Evolutionary conservation across 805 yeast species (phyloP).

Genomic region (Kodamaea lidongshanica): DNA sequence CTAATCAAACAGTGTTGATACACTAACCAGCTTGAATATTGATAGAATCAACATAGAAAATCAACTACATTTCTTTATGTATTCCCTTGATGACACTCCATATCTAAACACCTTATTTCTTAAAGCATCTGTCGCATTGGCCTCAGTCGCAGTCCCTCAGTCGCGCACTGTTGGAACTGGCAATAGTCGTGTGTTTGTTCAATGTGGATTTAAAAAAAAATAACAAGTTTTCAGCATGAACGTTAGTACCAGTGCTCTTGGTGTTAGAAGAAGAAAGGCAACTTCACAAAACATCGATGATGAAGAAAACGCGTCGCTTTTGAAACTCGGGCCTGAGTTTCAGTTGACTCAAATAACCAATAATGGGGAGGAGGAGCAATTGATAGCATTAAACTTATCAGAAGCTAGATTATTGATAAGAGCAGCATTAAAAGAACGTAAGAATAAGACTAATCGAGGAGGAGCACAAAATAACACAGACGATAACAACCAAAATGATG

Average conservation of each 20-base stretch:
- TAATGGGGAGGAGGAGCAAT: conserved; percentile 67
- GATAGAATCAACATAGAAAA: no score
- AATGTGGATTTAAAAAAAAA: no score
- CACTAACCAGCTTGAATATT: no score
- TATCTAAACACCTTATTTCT: no score
- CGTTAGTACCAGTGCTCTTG: conserved; percentile 81
- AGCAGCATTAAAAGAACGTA: conserved; percentile 73
- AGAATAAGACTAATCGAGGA: conserved; percentile 33
- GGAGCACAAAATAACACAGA: conserved; percentile 13
- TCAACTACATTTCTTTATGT: no score
- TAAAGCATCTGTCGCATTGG: no score
- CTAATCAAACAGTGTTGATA: no score
- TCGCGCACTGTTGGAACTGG: no score
- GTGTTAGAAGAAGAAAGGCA: conserved; percentile 68
- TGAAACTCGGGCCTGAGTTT: conserved; percentile 91
- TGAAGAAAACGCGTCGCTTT: conserved; percentile 85
- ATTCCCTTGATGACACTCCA: no score
- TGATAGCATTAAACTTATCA: conserved; percentile 79
- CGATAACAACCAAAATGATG: conserved; percentile 24
- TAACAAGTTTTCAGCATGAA: conserved; percentile 68
- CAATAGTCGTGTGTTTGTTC: no score
- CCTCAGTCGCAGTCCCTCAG: no score
- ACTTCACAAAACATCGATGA: conserved; percentile 60
- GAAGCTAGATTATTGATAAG: conserved; percentile 88
- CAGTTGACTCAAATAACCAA: conserved; percentile 74